These are phyloP conservation scores for Candida takata DNA, from an alignment of 805 yeast species.

Conservation along the genomic window DNA sequence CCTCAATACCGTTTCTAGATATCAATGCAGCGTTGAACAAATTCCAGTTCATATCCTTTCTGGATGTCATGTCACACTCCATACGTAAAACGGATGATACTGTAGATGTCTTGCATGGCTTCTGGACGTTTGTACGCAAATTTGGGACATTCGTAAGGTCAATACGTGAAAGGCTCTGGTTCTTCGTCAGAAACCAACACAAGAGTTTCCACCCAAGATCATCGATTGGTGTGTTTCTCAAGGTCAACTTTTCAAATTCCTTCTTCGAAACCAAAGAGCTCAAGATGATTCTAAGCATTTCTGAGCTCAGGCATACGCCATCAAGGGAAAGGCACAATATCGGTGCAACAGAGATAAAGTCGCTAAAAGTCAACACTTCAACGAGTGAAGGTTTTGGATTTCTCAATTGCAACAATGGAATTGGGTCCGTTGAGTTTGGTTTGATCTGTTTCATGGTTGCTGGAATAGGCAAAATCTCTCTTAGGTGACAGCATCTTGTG, in stretches of 20 bases:
- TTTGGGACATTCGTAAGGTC: constrained; percentile 54
- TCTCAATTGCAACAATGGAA: constrained; percentile 67
- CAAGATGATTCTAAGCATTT: constrained; percentile 66
- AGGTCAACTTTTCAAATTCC: constrained; percentile 63
- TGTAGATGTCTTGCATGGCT: constrained; percentile 30
- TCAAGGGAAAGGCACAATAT: constrained; percentile 71
- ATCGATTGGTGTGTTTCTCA: constrained; percentile 74
- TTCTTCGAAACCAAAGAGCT: constrained; percentile 55
- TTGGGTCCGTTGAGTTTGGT: constrained; percentile 69
- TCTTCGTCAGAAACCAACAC: constrained; percentile 69
- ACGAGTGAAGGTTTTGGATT: constrained; percentile 86
- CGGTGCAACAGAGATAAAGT: constrained; percentile 81
- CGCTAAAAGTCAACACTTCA: constrained; percentile 82
- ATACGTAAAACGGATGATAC: constrained; percentile 28
- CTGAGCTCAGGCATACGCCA: constrained; percentile 66
- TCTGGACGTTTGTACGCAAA: constrained; percentile 32
- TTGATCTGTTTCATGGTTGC: constrained; percentile 79
- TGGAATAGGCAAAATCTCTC: constrained; percentile 89
- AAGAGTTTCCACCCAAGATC: constrained; percentile 73
- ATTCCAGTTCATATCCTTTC: constrained; percentile 81
- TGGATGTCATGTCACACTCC: constrained; percentile 30
- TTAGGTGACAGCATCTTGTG: constrained; percentile 85
- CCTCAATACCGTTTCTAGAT: constrained; percentile 73
- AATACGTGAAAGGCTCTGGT: constrained; percentile 46
- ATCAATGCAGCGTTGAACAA: constrained; percentile 68